Percentiles rank a stretch among this genome's conserved stretches.
phyloP scores from a whole-genome alignment of 2,329 filamentous ascomycete genomes.

The Fusarium beomiforme region DNA sequence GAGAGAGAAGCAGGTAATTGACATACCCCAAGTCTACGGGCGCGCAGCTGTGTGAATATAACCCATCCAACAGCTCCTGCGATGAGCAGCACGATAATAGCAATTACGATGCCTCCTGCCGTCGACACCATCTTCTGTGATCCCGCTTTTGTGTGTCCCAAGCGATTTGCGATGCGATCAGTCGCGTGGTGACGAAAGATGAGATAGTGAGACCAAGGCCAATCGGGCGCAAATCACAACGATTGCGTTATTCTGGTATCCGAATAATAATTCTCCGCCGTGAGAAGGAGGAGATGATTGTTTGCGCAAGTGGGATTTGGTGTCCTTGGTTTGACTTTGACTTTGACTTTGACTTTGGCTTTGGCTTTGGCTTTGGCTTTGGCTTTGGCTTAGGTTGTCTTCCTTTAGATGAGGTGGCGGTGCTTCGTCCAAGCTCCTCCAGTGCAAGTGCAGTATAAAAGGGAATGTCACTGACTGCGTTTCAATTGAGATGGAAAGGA shows the following conservation, averaged over 20 bases:
- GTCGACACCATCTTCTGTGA: constrained; percentile 62
- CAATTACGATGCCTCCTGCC: constrained; percentile 76
- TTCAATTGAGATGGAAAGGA: constrained; percentile 11
- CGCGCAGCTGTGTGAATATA: constrained; percentile 76
- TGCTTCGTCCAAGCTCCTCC: constrained; percentile 18
- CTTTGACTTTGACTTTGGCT: no score
- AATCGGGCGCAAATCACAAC: constrained; percentile 4
- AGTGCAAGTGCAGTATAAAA: background rate
- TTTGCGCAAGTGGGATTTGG: background rate
- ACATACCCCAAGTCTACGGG: constrained; percentile 75
- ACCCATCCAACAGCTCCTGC: constrained; percentile 72
- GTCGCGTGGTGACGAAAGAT: constrained; percentile 13
- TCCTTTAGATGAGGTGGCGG: constrained; percentile 25
- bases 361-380: no score
- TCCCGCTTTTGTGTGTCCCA: constrained; percentile 1
- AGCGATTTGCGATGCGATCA: constrained; percentile 9
- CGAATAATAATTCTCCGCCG: background rate
- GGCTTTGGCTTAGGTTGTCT: background rate
- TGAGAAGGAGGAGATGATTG: background rate
- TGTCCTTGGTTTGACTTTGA: constrained; percentile 6
- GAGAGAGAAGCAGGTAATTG: background rate
- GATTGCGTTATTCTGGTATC: background rate
- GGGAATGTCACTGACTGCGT: constrained; percentile 14
- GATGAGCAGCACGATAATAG: constrained; percentile 71
- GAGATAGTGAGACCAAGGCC: background rate